These are phyloP conservation scores for Calonectria leucothoes DNA, from an alignment of 2,329 filamentous ascomycete species.

Conservation along the genomic window DNA sequence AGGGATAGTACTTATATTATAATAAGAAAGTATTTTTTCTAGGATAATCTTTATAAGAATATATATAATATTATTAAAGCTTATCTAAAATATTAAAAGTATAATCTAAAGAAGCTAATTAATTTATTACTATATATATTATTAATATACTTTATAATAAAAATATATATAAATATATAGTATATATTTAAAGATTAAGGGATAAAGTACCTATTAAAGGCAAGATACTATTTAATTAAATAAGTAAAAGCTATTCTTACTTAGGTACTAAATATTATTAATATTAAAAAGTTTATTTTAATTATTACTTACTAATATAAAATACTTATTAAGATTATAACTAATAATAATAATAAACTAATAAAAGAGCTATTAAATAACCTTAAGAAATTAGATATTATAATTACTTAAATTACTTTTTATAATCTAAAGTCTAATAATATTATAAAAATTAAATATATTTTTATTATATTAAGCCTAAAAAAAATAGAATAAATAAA, in stretches of 20 bases:
- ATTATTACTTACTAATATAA: too few species aligned
- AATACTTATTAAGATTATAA: too few species aligned
- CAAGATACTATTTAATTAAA: neutral
- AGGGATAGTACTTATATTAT: too few species aligned
- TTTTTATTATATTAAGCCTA: neutral
- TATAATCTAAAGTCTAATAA: neutral
- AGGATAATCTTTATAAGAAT: neutral
- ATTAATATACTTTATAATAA: neutral
- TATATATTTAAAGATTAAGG: neutral
- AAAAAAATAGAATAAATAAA: neutral
- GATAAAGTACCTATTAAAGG: neutral
- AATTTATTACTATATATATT: neutral
- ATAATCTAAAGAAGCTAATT: neutral
- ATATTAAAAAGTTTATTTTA: neutral
- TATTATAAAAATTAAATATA: neutral
- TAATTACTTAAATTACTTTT: neutral
- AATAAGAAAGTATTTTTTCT: too few species aligned
- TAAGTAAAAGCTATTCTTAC: neutral
- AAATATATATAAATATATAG: neutral
- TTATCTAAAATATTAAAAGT: neutral
- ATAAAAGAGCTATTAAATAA: too few species aligned
- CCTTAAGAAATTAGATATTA: neutral
- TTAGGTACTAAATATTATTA: neutral
- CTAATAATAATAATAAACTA: too few species aligned
- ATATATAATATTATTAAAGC: too few species aligned